phyloP scores from a whole-genome alignment of 1,284 basidiomycete species.

The Athelia sp. region DNA sequence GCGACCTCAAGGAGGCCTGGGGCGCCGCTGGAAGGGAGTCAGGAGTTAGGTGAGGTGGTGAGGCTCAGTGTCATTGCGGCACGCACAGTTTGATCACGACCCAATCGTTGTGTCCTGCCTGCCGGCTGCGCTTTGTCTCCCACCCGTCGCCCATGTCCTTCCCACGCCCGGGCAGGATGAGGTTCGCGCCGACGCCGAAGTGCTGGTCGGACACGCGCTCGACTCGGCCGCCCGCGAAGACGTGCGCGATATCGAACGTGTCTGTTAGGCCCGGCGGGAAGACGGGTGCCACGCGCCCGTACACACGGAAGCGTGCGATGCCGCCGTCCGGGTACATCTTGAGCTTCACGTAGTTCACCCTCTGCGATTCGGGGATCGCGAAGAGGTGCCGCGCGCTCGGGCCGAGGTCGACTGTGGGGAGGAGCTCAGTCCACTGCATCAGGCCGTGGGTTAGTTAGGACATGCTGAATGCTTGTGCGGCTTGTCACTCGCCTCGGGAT shows the following conservation, averaged over 20 bases:
- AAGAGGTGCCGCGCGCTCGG: constrained; percentile 88
- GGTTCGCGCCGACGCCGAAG: constrained; percentile 88
- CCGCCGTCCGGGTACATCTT: constrained; percentile 98
- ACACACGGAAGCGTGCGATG: constrained; percentile 84
- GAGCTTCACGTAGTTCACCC: constrained; percentile 82
- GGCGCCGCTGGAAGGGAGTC: constrained; percentile 44
- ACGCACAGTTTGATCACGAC: constrained; percentile 85
- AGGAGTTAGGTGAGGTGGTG: too few species aligned
- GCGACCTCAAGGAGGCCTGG: constrained; percentile 71
- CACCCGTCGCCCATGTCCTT: constrained; percentile 98
- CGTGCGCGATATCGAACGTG: constrained; percentile 83
- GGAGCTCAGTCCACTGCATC: constrained; percentile 79
- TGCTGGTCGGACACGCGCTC: constrained; percentile 87
- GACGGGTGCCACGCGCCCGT: constrained; percentile 72
- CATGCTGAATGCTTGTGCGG: too few species aligned
- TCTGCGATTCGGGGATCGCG: constrained; percentile 51
- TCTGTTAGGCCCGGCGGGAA: constrained; percentile 47
- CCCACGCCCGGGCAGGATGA: constrained; percentile 87
- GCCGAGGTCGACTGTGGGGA: constrained; percentile 72
- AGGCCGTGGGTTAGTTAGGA: too few species aligned
- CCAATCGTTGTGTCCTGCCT: constrained; percentile 84
- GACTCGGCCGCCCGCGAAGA: constrained; percentile 84
- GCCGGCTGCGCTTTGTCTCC: constrained; percentile 92
- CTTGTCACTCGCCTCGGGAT: constrained; percentile 50
- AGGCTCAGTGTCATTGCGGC: too few species aligned